Percentiles rank a stretch among this genome's conserved stretches.
phyloP scores from a whole-genome alignment of 1,284 basidiomycete genomes.

The Ceratobasidium theobromae region DNA sequence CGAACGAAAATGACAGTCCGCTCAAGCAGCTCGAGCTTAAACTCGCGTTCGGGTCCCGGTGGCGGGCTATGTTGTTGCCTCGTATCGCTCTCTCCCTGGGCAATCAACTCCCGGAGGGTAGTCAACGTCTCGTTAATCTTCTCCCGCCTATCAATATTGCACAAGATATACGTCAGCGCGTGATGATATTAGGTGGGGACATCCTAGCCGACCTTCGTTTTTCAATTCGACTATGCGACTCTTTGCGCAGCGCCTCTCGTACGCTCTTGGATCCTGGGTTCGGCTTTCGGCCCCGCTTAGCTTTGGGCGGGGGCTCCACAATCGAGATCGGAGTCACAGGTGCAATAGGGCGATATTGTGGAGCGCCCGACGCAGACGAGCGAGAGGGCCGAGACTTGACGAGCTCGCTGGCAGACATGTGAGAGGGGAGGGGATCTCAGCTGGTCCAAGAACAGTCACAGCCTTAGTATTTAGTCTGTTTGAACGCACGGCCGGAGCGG shows the following conservation, averaged over 20 bases:
- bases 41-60: slow-evolving; percentile 37
- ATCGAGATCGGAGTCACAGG: slow-evolving; percentile 10
- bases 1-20: slow-evolving; percentile 36
- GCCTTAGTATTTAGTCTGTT: neutral
- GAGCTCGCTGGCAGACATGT: slow-evolving; percentile 29
- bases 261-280: slow-evolving; percentile 33
- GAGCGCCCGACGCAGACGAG: neutral
- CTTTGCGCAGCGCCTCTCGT: slow-evolving; percentile 38
- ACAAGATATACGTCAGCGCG: neutral
- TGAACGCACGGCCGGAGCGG: slow-evolving; percentile 27
- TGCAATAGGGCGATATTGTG: slow-evolving; percentile 18
- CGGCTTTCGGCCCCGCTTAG: slow-evolving; percentile 35
- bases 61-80: slow-evolving; percentile 33
- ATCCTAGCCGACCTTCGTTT: slow-evolving; percentile 33
- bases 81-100: slow-evolving; percentile 31
- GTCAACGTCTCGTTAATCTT: slow-evolving; percentile 41
- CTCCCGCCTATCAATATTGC: slow-evolving; percentile 36
- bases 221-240: slow-evolving; percentile 42
- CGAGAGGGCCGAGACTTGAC: slow-evolving; percentile 20
- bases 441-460: neutral
- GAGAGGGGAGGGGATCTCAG: neutral
- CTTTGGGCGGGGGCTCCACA: slow-evolving; percentile 25
- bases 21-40: slow-evolving; percentile 42
- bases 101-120: slow-evolving; percentile 36
- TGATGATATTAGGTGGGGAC: neutral